Percentiles rank a stretch among this genome's conserved stretches.
Evolutionary conservation across 371 early-diverging fungal genomes (phyloP).

Genomic region (Lichtheimia ornata): DNA sequence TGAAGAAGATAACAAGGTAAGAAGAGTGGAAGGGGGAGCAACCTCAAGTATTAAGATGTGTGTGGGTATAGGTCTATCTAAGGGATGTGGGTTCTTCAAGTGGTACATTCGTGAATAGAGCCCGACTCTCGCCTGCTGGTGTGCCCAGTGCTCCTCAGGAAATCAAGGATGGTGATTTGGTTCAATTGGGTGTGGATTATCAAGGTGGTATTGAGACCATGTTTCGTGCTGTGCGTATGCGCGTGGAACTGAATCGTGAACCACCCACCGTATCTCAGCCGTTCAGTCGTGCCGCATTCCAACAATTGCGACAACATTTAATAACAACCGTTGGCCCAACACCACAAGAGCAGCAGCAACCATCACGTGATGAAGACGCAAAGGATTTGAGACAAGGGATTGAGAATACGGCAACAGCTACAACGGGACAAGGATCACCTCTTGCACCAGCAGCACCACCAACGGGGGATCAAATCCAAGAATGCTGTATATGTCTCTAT

Average conservation of each 20-base stretch:
- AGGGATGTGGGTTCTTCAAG: constrained; percentile 85
- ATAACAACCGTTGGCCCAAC: constrained; percentile 8
- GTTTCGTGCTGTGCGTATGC: constrained; percentile 81
- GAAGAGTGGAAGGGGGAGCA: background rate
- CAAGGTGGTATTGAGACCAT: constrained; percentile 83
- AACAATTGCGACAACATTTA: constrained; percentile 27
- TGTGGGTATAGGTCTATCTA: constrained; percentile 63
- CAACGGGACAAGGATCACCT: background rate
- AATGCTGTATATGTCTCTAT: constrained; percentile 97
- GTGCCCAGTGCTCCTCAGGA: constrained; percentile 73
- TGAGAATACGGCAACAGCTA: background rate
- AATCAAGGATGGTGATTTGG: constrained; percentile 80
- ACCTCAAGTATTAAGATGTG: background rate
- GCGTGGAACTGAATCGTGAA: constrained; percentile 78
- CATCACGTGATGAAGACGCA: background rate
- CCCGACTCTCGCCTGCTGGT: constrained; percentile 76
- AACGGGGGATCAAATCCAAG: constrained; percentile 40
- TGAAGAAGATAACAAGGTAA: constrained; percentile 70
- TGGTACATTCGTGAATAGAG: constrained; percentile 89
- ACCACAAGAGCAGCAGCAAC: background rate
- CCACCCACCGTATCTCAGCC: constrained; percentile 9
- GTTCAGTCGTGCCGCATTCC: constrained; percentile 27
- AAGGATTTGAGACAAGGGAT: background rate
- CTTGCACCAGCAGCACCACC: background rate
- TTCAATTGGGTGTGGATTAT: constrained; percentile 90